Percentiles rank a stretch among this genome's conserved stretches.
phyloP scores from a whole-genome alignment of 2,329 filamentous ascomycete species.

The Neophaeococcomyces aloes region DNA sequence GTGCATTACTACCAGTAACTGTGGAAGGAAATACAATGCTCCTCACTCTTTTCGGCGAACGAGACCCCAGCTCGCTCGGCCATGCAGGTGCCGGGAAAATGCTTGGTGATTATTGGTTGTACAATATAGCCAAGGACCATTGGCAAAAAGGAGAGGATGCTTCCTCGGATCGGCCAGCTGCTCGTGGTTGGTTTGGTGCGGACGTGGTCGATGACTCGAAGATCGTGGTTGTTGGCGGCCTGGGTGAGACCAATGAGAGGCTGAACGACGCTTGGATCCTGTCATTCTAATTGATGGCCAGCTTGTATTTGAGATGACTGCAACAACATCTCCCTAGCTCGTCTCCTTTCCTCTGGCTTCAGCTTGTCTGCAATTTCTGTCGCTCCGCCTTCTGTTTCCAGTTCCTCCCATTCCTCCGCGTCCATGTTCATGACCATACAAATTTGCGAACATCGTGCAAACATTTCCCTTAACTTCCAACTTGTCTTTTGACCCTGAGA shows the following conservation, averaged over 20 bases:
- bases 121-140: constrained; percentile 25
- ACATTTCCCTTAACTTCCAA: constrained; percentile 55
- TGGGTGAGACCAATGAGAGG: constrained; percentile 43
- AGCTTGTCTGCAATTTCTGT: constrained; percentile 53
- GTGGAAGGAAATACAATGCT: constrained; percentile 29
- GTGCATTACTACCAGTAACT: constrained; percentile 33
- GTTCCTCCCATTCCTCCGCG: constrained; percentile 85
- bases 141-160: constrained; percentile 29
- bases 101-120: constrained; percentile 43
- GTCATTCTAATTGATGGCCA: constrained; percentile 22
- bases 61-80: constrained; percentile 42
- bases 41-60: constrained; percentile 45
- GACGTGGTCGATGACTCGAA: constrained; percentile 29
- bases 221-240: constrained; percentile 41
- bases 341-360: constrained; percentile 59
- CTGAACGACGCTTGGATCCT: constrained; percentile 42
- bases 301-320: neutral
- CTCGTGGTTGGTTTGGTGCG: constrained; percentile 46
- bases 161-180: constrained; percentile 25
- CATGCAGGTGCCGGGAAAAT: constrained; percentile 49
- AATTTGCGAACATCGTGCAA: constrained; percentile 67
- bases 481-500: constrained; percentile 57
- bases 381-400: constrained; percentile 38
- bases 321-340: constrained; percentile 52
- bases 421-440: constrained; percentile 88